phyloP scores from a whole-genome alignment of 805 yeast genomes.

The Candida verbasci region DNA sequence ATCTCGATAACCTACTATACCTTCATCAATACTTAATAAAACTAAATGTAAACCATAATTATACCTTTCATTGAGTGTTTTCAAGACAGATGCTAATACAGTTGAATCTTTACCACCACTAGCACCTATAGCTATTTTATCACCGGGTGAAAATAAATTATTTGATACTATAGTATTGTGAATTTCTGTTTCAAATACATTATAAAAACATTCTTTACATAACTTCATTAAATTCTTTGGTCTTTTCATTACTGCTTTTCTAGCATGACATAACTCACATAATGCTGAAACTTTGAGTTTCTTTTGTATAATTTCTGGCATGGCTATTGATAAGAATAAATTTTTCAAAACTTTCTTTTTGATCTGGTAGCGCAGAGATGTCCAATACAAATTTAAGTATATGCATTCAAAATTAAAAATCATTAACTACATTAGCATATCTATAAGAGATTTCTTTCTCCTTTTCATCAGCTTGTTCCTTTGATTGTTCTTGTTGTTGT shows the following conservation, averaged over 20 bases:
- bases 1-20: conserved; percentile 94
- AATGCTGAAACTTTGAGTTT: conserved; percentile 39
- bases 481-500: conserved; percentile 25
- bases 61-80: conserved; percentile 82
- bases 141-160: conserved; percentile 72
- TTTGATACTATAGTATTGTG: conserved; percentile 80
- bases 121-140: conserved; percentile 93
- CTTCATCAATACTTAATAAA: conserved; percentile 88
- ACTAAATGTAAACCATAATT: conserved; percentile 84
- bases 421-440: conserved; percentile 33
- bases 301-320: conserved; percentile 9
- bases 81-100: conserved; percentile 83
- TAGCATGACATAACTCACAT: conserved; percentile 79
- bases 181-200: conserved; percentile 91
- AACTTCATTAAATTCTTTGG: conserved; percentile 89
- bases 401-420: conserved; percentile 4
- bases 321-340: not conserved
- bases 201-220: conserved; percentile 86
- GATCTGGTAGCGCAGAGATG: not conserved
- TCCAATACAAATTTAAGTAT: not conserved
- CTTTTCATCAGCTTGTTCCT: conserved; percentile 10
- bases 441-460: conserved; percentile 30
- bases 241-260: conserved; percentile 83
- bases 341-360: conserved; percentile 1
- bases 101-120: conserved; percentile 99